phyloP scores from a whole-genome alignment of 108 stramenopile species.

The Conticribra weissflogii region DNA sequence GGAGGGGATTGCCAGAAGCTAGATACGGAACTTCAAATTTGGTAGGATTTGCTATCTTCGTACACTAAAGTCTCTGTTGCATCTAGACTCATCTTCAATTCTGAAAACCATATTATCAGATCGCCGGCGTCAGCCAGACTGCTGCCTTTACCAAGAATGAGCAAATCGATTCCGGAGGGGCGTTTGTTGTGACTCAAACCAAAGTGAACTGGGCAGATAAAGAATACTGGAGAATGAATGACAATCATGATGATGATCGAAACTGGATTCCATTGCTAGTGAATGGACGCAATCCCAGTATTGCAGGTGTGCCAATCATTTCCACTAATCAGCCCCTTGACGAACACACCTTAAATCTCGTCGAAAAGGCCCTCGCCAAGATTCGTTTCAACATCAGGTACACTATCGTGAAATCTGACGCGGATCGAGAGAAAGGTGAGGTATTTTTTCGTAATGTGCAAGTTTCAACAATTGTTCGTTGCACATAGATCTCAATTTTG shows the following conservation, averaged over 20 bases:
- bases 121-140: neutral
- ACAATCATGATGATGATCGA: neutral
- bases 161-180: neutral
- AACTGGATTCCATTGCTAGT: neutral
- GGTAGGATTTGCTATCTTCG: neutral
- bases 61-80: no score
- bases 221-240: neutral
- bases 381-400: slow-evolving; percentile 7
- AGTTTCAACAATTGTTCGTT: no score
- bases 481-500: neutral
- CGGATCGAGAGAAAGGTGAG: slow-evolving; percentile 17
- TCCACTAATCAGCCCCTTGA: neutral
- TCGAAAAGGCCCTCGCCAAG: slow-evolving; percentile 7
- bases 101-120: neutral
- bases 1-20: neutral
- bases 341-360: neutral
- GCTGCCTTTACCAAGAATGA: neutral
- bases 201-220: neutral
- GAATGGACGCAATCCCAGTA: neutral
- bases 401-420: slow-evolving; percentile 5
- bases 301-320: slow-evolving; percentile 15
- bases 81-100: no score
- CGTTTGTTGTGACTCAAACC: neutral
- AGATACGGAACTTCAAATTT: neutral
- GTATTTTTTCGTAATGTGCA: no score